These are phyloP conservation scores for Syzygium aromaticum DNA, from an alignment of 345 rosid genomes.

Conservation along the genomic window DNA sequence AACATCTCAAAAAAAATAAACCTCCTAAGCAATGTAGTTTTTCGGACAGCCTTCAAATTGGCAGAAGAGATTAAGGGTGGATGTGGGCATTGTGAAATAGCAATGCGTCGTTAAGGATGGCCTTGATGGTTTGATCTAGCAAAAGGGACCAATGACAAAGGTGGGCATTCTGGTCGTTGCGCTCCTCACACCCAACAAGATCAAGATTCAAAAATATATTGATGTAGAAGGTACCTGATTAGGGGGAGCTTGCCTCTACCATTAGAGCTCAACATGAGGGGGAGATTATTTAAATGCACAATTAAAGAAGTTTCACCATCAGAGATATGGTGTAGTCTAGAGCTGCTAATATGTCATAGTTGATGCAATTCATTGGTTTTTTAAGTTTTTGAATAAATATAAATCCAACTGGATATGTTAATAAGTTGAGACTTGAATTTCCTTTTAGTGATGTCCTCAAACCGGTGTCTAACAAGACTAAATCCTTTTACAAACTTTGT, in stretches of 20 bases:
- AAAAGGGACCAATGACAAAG: neutral
- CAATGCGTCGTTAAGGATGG: neutral
- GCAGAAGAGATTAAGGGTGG: neutral
- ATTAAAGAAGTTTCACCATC: neutral
- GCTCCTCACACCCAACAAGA: neutral
- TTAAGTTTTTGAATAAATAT: neutral
- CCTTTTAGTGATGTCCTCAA: neutral
- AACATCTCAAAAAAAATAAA: neutral
- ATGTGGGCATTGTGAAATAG: neutral
- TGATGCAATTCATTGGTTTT: neutral
- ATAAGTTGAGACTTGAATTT: neutral
- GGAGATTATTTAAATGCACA: neutral
- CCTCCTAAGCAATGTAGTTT: neutral
- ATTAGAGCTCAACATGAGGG: neutral
- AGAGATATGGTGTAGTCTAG: neutral
- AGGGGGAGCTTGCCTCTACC: neutral
- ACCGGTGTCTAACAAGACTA: neutral
- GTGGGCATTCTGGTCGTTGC: neutral
- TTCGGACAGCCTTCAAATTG: neutral
- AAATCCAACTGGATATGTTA: neutral
- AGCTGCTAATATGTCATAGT: neutral
- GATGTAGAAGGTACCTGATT: neutral
- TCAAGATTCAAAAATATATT: neutral
- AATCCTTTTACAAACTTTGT: neutral
- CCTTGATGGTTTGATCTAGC: neutral